These are phyloP conservation scores for Gossypium ekmanianum DNA, from an alignment of 345 rosid species.

Conservation along the genomic window DNA sequence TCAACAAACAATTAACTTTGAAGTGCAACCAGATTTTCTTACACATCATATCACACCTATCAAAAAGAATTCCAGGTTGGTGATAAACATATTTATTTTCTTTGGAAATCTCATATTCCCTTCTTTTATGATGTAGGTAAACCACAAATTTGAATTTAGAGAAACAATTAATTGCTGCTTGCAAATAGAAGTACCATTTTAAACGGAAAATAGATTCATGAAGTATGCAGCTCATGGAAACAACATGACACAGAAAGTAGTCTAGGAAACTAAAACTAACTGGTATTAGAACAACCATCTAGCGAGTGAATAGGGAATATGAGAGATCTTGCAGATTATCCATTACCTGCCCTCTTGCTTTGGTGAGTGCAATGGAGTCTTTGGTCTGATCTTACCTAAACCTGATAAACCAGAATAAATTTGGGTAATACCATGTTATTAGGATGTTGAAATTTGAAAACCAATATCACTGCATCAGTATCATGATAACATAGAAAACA, in stretches of 20 bases:
- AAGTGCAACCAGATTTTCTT: not conserved
- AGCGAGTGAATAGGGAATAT: not conserved
- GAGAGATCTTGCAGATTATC: not conserved
- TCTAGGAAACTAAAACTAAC: constrained; percentile 8
- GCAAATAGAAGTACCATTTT: constrained; percentile 2
- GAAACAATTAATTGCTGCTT: not conserved
- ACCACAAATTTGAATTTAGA: no score
- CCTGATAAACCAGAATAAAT: constrained; percentile 40
- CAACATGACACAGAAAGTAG: not conserved
- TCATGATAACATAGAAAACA: not conserved
- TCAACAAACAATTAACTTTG: not conserved
- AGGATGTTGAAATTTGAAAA: constrained; percentile 3
- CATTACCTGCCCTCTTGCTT: constrained; percentile 49
- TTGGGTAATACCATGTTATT: not conserved
- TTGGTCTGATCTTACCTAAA: constrained; percentile 60
- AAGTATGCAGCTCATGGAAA: not conserved
- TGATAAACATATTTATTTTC: no score
- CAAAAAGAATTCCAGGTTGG: not conserved
- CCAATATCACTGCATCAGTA: not conserved
- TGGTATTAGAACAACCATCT: not conserved
- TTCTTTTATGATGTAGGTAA: no score
- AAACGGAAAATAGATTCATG: not conserved
- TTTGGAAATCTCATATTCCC: no score
- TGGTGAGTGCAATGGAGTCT: constrained; percentile 66
- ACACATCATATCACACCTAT: constrained; percentile 5